Base-by-base conservation (phyloP, 306 rosid species). In the Malus orientalis region DNA sequence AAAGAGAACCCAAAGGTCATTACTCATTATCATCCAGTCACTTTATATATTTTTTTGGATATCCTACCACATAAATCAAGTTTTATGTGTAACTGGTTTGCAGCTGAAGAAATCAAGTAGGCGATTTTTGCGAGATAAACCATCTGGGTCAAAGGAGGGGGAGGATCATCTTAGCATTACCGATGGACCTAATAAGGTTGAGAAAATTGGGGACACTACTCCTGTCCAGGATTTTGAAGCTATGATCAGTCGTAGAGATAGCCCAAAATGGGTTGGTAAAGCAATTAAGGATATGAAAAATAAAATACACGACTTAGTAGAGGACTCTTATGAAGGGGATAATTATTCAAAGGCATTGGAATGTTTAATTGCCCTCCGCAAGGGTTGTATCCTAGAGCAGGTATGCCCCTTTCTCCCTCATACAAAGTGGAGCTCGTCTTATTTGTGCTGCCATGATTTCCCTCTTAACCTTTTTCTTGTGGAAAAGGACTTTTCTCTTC, bases 141-240 rank as follows among this genome's bases (percentile, higher is more conserved):
- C 85, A 74, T 82, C 82, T 42, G 80, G 51, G 57, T 76, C 75
- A 9, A 53, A 58, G 36, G 86, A 82, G 29, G 88, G 73, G 36
- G 86, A 82, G 30, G 87, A 74, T 61, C 65, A 76, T 79, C 84
- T 36, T 70, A 78, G 76, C 47, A 74, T 80, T 62, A 36, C 88
- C 42, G 89, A 78, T 74, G 86, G 78, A 71, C 59, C 73, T 58
- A 49, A 45, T 60, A 84, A 93, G 87, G 86, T 85, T 44, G 91
- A 88, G 77, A 86, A 80, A 47, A 78, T 92, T 3, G 96, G 97
- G 78, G 84, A 92, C 78, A 20, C 76, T 66, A 85, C 91, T 42
- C 96, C 95, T 4, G 79, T 86, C 59, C 87, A 86, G 85, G 98
- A 95, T 87, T 92, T 95, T 80, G 97, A 91, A 80, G 90, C 93